These are phyloP conservation scores for Zea luxurians DNA, from an alignment of 176 grass and related monocot species.

Conservation along the genomic window DNA sequence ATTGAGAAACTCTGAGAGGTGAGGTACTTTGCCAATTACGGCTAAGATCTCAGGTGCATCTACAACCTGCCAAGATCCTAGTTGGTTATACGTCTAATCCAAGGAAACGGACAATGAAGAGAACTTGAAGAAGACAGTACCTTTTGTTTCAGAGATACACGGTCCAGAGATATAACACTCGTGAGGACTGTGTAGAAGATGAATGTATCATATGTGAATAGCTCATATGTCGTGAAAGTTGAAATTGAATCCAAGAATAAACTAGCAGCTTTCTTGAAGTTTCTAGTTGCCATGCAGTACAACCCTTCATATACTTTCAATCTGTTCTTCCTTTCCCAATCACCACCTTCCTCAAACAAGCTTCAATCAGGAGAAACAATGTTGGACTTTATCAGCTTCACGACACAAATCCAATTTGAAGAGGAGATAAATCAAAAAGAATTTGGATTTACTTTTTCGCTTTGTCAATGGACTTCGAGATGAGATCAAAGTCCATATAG, in stretches of 20 bases:
- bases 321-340: constrained; percentile 98
- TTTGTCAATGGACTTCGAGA: constrained; percentile 94
- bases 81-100: constrained; percentile 18
- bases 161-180: constrained; percentile 86
- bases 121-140: constrained; percentile 28
- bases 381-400: constrained; percentile 3
- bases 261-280: constrained; percentile 91
- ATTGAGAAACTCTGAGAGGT: constrained; percentile 95
- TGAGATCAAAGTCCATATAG: constrained; percentile 98
- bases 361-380: constrained; percentile 47
- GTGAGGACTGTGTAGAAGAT: constrained; percentile 95
- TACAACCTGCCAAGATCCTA: constrained; percentile 61
- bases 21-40: constrained; percentile 89
- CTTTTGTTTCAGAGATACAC: constrained; percentile 95
- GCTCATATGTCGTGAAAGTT: constrained; percentile 90
- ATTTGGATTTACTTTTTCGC: constrained; percentile 72
- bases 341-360: constrained; percentile 96
- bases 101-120: constrained; percentile 13
- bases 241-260: constrained; percentile 99
- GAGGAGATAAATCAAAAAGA: constrained; percentile 2
- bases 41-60: constrained; percentile 96
- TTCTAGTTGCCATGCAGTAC: constrained; percentile 87
- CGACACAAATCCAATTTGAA: constrained; percentile 33
- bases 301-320: constrained; percentile 98
- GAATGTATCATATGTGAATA: constrained; percentile 94